These are phyloP conservation scores for Paramecium sonneborni DNA, from an alignment of 73 alveolate genomes.

Conservation along the genomic window DNA sequence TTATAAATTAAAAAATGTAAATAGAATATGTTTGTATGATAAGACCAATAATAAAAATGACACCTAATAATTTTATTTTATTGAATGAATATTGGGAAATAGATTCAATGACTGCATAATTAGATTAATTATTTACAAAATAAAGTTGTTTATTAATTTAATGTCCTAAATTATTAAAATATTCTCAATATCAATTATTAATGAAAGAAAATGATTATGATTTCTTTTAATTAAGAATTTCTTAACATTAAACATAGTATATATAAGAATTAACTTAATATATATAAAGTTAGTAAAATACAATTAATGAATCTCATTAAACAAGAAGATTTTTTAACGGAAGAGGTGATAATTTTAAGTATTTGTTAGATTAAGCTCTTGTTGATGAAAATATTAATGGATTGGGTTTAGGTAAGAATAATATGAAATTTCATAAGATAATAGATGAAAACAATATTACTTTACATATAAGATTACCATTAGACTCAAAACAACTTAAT, in stretches of 20 bases:
- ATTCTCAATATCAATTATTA: background rate
- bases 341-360: background rate
- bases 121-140: background rate
- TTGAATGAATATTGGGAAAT: background rate
- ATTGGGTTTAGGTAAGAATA: background rate
- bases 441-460: background rate
- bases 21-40: background rate
- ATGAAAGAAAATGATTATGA: background rate
- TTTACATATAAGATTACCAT: background rate
- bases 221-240: background rate
- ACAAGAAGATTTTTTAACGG: background rate
- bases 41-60: background rate
- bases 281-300: background rate
- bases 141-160: background rate
- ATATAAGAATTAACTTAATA: background rate
- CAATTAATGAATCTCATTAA: background rate
- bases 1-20: background rate
- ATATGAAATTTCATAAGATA: background rate
- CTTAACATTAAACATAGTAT: background rate
- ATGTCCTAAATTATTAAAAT: background rate
- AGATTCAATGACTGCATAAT: background rate
- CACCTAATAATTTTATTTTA: background rate
- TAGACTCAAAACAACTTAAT: background rate
- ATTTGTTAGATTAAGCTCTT: background rate
- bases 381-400: background rate